Evolutionary conservation across 2,329 filamentous ascomycete species (phyloP).

Genomic region (Aspergillus niger): DNA sequence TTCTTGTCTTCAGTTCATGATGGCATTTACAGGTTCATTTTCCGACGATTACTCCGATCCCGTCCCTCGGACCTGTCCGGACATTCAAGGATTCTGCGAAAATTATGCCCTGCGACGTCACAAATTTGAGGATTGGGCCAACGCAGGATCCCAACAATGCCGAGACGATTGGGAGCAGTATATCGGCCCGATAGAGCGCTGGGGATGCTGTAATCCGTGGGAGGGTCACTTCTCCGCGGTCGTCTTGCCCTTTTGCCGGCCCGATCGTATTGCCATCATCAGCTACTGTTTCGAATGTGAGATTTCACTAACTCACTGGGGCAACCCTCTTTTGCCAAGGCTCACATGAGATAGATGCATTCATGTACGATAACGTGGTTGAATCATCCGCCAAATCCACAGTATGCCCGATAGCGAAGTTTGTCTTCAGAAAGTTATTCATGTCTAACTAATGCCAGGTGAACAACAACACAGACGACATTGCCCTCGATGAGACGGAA

Average conservation of each 20-base stretch:
- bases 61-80: background rate
- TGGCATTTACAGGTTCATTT: background rate
- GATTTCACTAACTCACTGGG: background rate
- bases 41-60: background rate
- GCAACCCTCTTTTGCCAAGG: no score
- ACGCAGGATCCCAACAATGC: conserved; percentile 14
- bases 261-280: conserved; percentile 17
- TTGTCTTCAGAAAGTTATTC: background rate
- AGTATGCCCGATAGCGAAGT: conserved; percentile 3
- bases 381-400: conserved; percentile 17
- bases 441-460: conserved; percentile 6
- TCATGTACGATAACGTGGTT: conserved; percentile 23
- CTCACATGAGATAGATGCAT: conserved; percentile 10
- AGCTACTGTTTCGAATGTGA: conserved; percentile 23
- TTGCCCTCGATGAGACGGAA: conserved; percentile 19
- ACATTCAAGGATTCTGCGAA: conserved; percentile 17
- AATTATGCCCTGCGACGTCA: conserved; percentile 17
- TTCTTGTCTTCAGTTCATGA: background rate
- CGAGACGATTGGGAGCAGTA: conserved; percentile 19
- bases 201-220: conserved; percentile 21
- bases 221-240: conserved; percentile 21
- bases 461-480: conserved; percentile 16
- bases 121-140: conserved; percentile 17
- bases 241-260: conserved; percentile 17
- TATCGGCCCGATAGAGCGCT: conserved; percentile 22